A percentile compares a stretch with the other conserved stretches of the same genome.
These are phyloP conservation scores for Aspergillus pseudotamarii DNA, from an alignment of 2,329 filamentous ascomycete species.

Conservation along the genomic window DNA sequence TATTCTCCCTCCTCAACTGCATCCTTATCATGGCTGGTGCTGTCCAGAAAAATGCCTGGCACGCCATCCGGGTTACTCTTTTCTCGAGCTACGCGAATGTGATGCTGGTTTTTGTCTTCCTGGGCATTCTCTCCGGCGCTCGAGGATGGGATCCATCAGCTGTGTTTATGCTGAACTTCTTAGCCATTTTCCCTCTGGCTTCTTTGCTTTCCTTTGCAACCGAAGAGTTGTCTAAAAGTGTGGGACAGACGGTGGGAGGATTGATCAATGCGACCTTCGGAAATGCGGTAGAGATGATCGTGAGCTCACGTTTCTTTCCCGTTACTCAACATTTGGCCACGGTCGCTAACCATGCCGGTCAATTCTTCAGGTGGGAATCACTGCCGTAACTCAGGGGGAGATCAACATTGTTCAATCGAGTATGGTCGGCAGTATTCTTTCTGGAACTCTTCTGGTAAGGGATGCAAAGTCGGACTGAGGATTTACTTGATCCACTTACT, in stretches of 20 bases:
- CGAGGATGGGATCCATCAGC: conserved; percentile 57
- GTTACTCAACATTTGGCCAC: neutral
- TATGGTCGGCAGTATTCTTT: conserved; percentile 81
- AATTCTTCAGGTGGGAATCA: conserved; percentile 51
- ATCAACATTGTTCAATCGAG: conserved; percentile 84
- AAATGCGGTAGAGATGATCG: conserved; percentile 58
- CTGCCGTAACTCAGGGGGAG: conserved; percentile 71
- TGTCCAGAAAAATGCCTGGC: neutral
- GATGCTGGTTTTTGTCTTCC: conserved; percentile 71
- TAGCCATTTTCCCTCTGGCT: conserved; percentile 40
- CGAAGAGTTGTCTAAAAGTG: conserved; percentile 10
- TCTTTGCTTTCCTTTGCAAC: conserved; percentile 11
- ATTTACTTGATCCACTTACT: neutral
- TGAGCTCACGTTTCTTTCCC: neutral
- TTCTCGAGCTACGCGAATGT: conserved; percentile 81
- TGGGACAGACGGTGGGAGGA: conserved; percentile 9
- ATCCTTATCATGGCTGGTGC: neutral
- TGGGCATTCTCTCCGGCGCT: conserved; percentile 72
- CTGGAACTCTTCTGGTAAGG: conserved; percentile 70
- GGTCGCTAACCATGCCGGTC: neutral
- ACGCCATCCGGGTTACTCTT: conserved; percentile 61
- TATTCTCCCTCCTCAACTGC: neutral
- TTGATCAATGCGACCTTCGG: conserved; percentile 57
- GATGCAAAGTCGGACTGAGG: no score
- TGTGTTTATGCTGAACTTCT: conserved; percentile 81